Conservation (phyloP, 1,139 yeast species). For the Diutina catenulata region DNA sequence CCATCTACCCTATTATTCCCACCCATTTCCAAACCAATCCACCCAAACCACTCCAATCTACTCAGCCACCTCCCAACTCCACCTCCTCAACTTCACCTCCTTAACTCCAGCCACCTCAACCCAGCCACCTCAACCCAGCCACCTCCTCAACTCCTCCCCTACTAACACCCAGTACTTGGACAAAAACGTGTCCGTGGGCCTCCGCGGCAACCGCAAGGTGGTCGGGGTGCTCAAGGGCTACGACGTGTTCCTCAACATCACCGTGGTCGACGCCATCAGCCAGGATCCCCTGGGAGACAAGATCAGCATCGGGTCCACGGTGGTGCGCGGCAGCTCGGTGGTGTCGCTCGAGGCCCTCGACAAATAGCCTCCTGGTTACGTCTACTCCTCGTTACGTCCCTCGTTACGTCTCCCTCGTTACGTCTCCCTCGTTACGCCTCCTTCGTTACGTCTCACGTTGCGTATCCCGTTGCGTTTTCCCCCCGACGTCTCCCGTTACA, state of each 20-base stretch:
- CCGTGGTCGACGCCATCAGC: constrained; percentile 65
- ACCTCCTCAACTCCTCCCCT: too few species aligned
- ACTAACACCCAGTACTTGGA: constrained; percentile 53
- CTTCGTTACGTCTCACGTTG: neutral
- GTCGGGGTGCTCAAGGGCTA: constrained; percentile 69
- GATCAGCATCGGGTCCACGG: constrained; percentile 44
- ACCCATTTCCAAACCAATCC: too few species aligned
- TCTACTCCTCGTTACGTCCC: too few species aligned
- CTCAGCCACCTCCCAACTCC: too few species aligned
- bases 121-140: too few species aligned
- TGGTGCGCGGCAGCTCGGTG: constrained; percentile 51
- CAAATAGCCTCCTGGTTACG: neutral
- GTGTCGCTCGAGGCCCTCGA: constrained; percentile 28
- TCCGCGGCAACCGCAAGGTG: constrained; percentile 65
- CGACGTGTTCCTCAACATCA: constrained; percentile 67
- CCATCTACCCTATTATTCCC: too few species aligned
- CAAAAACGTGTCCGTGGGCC: constrained; percentile 54
- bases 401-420: too few species aligned
- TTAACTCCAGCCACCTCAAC: too few species aligned
- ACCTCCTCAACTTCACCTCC: too few species aligned
- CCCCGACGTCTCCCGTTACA: constrained; percentile 11
- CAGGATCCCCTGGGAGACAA: constrained; percentile 39
- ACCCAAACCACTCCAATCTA: too few species aligned
- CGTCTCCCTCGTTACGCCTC: too few species aligned
- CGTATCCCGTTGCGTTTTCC: constrained; percentile 12